Conservation (phyloP, 202 grass and related monocot species). For the Schoenoplectus triqueter region DNA sequence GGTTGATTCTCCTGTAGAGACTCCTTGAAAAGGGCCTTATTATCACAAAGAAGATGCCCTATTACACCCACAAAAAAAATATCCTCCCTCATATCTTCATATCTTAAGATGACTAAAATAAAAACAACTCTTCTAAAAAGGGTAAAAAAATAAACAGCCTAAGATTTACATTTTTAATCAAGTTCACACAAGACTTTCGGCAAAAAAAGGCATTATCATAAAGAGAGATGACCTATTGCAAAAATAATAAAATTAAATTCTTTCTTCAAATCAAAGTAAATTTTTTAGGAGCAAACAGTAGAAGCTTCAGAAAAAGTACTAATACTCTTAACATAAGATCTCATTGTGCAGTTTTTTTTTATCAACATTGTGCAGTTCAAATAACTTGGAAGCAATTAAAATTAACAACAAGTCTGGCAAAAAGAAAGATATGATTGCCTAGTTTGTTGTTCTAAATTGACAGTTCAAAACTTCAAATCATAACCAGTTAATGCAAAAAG, state of each 20-base stretch:
- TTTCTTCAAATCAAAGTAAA: conserved; percentile 3
- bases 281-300: background rate
- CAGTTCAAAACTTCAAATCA: background rate
- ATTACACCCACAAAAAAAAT: conserved; percentile 13
- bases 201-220: conserved; percentile 56
- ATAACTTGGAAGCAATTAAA: background rate
- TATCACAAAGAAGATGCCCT: conserved; percentile 61
- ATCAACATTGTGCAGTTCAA: background rate
- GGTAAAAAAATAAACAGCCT: background rate
- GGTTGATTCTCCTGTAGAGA: conserved; percentile 71
- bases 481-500: background rate
- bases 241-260: background rate
- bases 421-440: background rate
- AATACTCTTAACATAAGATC: background rate
- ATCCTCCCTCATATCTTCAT: background rate
- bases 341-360: too few relatives aligned
- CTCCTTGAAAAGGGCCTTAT: conserved; percentile 77
- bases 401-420: background rate
- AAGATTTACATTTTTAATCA: background rate
- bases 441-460: background rate
- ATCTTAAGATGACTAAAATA: background rate
- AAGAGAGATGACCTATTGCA: conserved; percentile 52
- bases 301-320: background rate
- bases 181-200: conserved; percentile 58
- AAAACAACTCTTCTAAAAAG: background rate